A percentile compares a stretch with the other conserved stretches of the same genome.
Conservation (phyloP, 805 yeast species). For the Candida vartiovaarae region DNA sequence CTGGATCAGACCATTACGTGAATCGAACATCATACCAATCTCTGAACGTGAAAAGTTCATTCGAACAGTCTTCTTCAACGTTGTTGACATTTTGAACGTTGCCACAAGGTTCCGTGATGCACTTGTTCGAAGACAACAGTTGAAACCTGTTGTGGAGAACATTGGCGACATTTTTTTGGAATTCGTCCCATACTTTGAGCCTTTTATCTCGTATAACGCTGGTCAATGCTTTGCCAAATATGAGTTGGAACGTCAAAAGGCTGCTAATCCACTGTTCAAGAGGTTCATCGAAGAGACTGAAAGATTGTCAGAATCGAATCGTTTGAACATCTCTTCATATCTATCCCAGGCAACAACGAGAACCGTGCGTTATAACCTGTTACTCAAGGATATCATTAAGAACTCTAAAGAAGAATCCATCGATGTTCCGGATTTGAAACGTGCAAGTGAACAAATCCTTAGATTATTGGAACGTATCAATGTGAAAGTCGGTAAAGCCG, state of each 20-base stretch:
- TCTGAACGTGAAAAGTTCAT: constrained; percentile 86
- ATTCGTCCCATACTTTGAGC: constrained; percentile 80
- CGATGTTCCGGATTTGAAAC: constrained; percentile 43
- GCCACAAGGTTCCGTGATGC: constrained; percentile 86
- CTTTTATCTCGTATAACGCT: constrained; percentile 90
- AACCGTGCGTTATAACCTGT: constrained; percentile 87
- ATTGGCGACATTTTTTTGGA: constrained; percentile 86
- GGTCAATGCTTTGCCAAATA: constrained; percentile 92
- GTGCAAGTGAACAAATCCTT: constrained; percentile 69
- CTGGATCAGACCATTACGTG: constrained; percentile 86
- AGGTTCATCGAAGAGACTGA: constrained; percentile 89
- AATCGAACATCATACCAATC: constrained; percentile 81
- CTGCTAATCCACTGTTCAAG: constrained; percentile 86
- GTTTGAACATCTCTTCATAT: constrained; percentile 87
- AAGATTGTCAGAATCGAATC: constrained; percentile 75
- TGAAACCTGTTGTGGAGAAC: constrained; percentile 74
- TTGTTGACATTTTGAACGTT: constrained; percentile 76
- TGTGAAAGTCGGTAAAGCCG: constrained; percentile 87
- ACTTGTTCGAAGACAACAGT: constrained; percentile 77
- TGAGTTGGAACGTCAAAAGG: constrained; percentile 90
- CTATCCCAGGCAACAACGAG: constrained; percentile 93
- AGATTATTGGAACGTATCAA: constrained; percentile 66
- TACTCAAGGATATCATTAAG: constrained; percentile 76
- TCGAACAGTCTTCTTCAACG: constrained; percentile 85
- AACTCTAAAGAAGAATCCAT: constrained; percentile 77